Conservation (phyloP, 768 basidiomycete species). For the Sarcodon sp. region DNA sequence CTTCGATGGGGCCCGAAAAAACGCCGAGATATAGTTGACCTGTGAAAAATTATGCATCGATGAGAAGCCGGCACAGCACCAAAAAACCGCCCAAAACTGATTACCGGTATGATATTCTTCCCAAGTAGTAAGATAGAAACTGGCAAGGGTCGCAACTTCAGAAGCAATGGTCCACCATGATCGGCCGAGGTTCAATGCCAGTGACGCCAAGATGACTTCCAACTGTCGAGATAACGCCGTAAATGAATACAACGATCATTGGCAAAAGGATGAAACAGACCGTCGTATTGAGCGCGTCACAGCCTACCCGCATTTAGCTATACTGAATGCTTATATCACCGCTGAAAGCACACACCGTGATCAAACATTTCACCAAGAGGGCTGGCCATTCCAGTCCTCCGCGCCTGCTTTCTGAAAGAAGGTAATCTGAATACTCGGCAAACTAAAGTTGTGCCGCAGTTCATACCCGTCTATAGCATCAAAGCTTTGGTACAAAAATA, state of each 20-base stretch:
- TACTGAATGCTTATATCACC: not conserved
- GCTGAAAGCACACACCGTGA: constrained; percentile 49
- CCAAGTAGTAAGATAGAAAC: constrained; percentile 69
- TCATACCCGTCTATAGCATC: constrained; percentile 83
- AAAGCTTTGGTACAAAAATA: constrained; percentile 86
- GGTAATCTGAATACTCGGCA: not conserved
- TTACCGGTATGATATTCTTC: constrained; percentile 80
- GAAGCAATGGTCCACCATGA: constrained; percentile 97
- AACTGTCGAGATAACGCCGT: constrained; percentile 33
- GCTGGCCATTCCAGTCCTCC: constrained; percentile 94
- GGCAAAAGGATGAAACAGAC: constrained; percentile 25
- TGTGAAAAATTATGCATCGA: constrained; percentile 10
- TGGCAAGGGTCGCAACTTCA: constrained; percentile 55
- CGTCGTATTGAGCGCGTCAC: constrained; percentile 92
- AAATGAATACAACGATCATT: not conserved
- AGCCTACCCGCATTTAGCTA: constrained; percentile 31
- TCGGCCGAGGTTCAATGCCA: constrained; percentile 83
- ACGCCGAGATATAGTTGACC: constrained; percentile 85
- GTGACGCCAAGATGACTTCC: constrained; percentile 69
- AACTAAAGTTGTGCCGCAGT: not conserved
- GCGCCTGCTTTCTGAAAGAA: constrained; percentile 72
- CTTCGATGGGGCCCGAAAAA: constrained; percentile 95
- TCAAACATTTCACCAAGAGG: constrained; percentile 98
- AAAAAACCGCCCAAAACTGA: constrained; percentile 3
- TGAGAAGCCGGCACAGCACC: not conserved